A percentile compares a stretch with the other conserved stretches of the same genome.
Conservation (phyloP, 2,329 filamentous ascomycete genomes). For the Aurifilum marmelostoma region DNA sequence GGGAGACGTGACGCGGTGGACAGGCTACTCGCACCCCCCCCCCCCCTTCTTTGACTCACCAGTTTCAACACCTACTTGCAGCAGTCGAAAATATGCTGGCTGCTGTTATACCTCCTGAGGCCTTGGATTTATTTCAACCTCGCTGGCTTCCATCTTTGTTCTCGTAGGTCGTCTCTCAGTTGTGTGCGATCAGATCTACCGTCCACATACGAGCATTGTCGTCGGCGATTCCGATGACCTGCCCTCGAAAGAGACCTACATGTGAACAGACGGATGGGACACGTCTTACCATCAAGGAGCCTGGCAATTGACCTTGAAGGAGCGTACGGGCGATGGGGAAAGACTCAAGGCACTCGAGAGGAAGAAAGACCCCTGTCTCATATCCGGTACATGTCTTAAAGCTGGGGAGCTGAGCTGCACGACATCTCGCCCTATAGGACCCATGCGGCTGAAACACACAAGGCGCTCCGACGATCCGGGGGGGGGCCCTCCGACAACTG, state of each 20-base stretch:
- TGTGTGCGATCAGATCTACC: neutral
- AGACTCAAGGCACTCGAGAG: neutral
- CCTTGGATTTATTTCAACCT: neutral
- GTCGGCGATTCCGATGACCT: conserved; percentile 13
- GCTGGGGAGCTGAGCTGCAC: conserved; percentile 9
- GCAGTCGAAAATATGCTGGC: neutral
- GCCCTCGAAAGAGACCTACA: neutral
- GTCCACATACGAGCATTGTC: neutral
- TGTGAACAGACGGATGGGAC: neutral
- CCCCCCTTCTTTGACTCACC: neutral
- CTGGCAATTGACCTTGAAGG: neutral
- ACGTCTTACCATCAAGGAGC: neutral
- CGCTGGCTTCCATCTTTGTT: neutral
- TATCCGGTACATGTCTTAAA: neutral
- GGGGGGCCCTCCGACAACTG: neutral
- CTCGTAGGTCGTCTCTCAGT: neutral
- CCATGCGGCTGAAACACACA: conserved; percentile 20
- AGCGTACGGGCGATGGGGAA: neutral
- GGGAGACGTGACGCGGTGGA: neutral
- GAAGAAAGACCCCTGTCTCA: conserved; percentile 7
- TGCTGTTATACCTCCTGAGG: neutral
- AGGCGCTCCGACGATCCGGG: neutral
- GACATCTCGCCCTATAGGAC: conserved; percentile 10
- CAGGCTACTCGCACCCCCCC: neutral
- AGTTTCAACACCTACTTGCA: neutral